Base-by-base conservation (phyloP, 208 protist genomes). In the Trypanosoma conorhini region DNA sequence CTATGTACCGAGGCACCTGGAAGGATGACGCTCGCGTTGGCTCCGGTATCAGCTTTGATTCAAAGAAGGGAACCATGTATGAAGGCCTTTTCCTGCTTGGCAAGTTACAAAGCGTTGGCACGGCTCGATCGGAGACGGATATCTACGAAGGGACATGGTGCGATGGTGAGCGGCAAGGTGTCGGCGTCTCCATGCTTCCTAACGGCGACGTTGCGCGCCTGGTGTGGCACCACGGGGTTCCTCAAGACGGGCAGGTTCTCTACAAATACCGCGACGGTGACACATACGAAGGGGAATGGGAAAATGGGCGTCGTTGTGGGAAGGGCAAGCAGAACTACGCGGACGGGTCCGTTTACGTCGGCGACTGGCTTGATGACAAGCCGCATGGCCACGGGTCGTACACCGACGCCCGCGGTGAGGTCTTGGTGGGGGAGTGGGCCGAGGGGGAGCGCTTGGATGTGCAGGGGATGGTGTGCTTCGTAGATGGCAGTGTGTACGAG, bases 271-370 rank as follows among this genome's bases (percentile, higher is more conserved):
- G 69, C 4, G 67, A 82, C 38, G 73, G 86, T 44, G 77, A 78
- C 46, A 80, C 72, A 31, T 97, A 96, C 73, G 91, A 94, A 13
- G 94, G 94, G 24, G 80, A 83, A 17, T 98, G 92, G 92, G 24
- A 59, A 0, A 62, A 83, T 55, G 89, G 89, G 31, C 48, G 60
- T 40, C 91, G 84, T 31, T 62, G 80, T 51, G 94, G 92, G 38
- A 38, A 46, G 22, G 94, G 92, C 13, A 87, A 79, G 7, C 82
- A 92, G 62, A 54, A 78, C 12, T 82, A 87, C 62, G 74, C 74
- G 0, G 91, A 97, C 59, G 88, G 87, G 60, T 89, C 83, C 50
- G 81, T 91, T 26, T 98, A 94, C 79, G 84, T 90, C 38, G 94
- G 94, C 26, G 73, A 79, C 51, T 98, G 92, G 91, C 26, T 10